These are phyloP conservation scores for Sicyos baderoa DNA, from an alignment of 306 rosid species.

Conservation along the genomic window DNA sequence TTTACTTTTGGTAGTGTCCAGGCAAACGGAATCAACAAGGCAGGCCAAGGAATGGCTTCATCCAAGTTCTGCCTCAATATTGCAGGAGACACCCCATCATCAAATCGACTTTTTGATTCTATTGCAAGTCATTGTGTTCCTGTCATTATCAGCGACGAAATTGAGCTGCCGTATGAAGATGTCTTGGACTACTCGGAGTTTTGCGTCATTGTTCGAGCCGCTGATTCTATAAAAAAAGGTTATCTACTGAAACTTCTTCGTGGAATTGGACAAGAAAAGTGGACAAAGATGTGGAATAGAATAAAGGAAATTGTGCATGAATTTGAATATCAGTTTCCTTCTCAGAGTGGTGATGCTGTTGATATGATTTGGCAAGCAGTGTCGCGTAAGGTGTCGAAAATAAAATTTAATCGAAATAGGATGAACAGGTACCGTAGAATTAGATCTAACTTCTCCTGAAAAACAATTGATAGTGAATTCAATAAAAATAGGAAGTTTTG, in stretches of 20 bases:
- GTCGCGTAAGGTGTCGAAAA: conserved; percentile 40
- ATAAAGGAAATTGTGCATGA: conserved; percentile 50
- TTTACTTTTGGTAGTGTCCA: conserved; percentile 61
- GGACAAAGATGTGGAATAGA: conserved; percentile 81
- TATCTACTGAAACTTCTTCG: conserved; percentile 58
- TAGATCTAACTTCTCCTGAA: conserved; percentile 25
- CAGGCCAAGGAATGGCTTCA: conserved; percentile 71
- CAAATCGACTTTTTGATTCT: conserved; percentile 83
- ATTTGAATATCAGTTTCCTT: conserved; percentile 74
- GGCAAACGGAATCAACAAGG: conserved; percentile 55
- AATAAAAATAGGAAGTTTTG: conserved; percentile 15
- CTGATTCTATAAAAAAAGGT: conserved; percentile 53
- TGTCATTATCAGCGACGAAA: conserved; percentile 72
- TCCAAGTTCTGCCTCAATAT: conserved; percentile 80
- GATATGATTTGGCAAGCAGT: conserved; percentile 81
- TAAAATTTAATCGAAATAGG: conserved; percentile 37
- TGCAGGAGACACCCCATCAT: conserved; percentile 92
- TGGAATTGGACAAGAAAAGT: conserved; percentile 44
- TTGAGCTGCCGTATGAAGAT: conserved; percentile 86
- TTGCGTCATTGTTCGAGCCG: conserved; percentile 47
- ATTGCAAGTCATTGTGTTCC: conserved; percentile 88
- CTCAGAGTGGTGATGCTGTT: conserved; percentile 60
- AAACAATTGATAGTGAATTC: conserved; percentile 18
- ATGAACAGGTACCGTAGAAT: conserved; percentile 57
- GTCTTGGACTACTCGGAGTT: conserved; percentile 73